phyloP scores from a whole-genome alignment of 164 flowering plant species.

The Chloranthus sessilifolius region DNA sequence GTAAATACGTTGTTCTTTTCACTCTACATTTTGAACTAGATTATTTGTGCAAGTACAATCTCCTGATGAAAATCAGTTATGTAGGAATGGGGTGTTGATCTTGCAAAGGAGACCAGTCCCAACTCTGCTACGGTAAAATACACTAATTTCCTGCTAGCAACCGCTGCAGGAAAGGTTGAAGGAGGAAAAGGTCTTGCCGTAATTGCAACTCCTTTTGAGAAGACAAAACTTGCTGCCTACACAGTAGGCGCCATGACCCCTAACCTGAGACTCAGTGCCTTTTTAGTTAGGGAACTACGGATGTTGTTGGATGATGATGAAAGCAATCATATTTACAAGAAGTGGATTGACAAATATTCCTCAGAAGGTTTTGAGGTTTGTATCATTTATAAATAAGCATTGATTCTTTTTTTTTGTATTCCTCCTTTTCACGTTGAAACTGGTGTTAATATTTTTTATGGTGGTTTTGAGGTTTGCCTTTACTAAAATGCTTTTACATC shows the following conservation, averaged over 20 bases:
- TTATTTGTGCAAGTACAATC: background rate
- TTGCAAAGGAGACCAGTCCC: slow-evolving; percentile 33
- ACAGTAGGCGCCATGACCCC: slow-evolving; percentile 92
- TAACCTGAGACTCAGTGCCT: slow-evolving; percentile 88
- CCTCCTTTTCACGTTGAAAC: slow-evolving; percentile 1
- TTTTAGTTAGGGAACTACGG: slow-evolving; percentile 61
- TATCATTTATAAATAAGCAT: slow-evolving; percentile 1
- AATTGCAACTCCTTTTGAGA: slow-evolving; percentile 95
- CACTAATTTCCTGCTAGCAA: slow-evolving; percentile 79
- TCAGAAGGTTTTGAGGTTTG: slow-evolving; percentile 71
- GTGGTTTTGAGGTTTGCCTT: background rate
- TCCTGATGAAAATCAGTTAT: slow-evolving; percentile 17
- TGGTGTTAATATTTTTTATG: background rate
- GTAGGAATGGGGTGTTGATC: slow-evolving; percentile 81
- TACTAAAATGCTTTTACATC: background rate
- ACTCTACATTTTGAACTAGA: no score
- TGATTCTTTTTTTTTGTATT: slow-evolving; percentile 2
- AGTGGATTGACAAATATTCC: slow-evolving; percentile 78
- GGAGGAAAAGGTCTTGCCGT: slow-evolving; percentile 78
- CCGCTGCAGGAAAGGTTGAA: slow-evolving; percentile 94
- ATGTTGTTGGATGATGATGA: slow-evolving; percentile 34
- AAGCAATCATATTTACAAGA: slow-evolving; percentile 50
- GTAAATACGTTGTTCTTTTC: no score
- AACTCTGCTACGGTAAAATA: slow-evolving; percentile 65
- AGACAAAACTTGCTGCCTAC: slow-evolving; percentile 91